These are phyloP conservation scores for Lagerstroemia speciosa DNA, from an alignment of 345 rosid genomes.

Conservation along the genomic window DNA sequence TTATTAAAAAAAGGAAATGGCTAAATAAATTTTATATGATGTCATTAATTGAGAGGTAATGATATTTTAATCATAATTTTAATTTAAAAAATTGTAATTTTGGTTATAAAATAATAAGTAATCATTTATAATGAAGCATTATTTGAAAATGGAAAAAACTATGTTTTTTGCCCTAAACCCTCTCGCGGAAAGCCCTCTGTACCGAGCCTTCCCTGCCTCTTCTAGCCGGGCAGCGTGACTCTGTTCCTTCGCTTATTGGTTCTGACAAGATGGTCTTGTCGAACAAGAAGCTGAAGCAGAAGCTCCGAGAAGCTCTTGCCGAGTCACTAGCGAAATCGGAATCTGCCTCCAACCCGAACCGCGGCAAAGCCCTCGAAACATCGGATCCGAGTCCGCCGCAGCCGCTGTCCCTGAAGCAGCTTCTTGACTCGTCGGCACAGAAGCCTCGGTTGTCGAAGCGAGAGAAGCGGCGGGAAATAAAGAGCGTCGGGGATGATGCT, in stretches of 20 bases:
- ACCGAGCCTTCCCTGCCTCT: background rate
- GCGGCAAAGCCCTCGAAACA: background rate
- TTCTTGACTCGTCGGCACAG: constrained; percentile 44
- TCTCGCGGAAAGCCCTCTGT: background rate
- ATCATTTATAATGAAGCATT: too few species aligned
- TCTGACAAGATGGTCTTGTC: constrained; percentile 55
- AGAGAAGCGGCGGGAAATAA: constrained; percentile 46
- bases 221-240: background rate
- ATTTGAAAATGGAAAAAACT: too few species aligned
- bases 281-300: constrained; percentile 89
- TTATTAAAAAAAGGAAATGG: too few species aligned
- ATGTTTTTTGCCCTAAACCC: constrained; percentile 4
- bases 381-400: constrained; percentile 20
- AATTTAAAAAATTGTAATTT: too few species aligned
- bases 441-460: constrained; percentile 71
- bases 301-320: constrained; percentile 41
- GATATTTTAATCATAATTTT: too few species aligned
- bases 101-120: too few species aligned
- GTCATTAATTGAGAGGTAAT: too few species aligned
- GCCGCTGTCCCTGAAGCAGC: constrained; percentile 41
- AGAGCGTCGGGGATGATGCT: constrained; percentile 1
- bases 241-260: background rate
- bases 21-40: too few species aligned
- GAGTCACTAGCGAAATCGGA: constrained; percentile 20
- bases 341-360: constrained; percentile 10